These are phyloP conservation scores for Pichia sp. DNA, from an alignment of 1,139 yeast genomes.

Conservation along the genomic window DNA sequence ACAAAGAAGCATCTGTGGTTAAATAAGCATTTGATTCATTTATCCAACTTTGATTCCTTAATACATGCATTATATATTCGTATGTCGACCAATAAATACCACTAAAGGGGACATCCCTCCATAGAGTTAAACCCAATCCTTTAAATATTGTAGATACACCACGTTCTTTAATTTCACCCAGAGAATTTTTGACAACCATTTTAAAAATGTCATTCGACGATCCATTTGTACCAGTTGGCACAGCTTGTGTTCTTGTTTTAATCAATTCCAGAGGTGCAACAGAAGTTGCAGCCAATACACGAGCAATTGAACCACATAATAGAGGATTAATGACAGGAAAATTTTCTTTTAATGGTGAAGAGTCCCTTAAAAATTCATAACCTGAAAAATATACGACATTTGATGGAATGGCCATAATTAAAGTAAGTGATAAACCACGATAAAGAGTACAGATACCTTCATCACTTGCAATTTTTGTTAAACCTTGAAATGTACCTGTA, in stretches of 20 bases:
- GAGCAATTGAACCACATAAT: conserved; percentile 79
- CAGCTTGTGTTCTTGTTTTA: conserved; percentile 84
- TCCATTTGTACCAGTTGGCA: conserved; percentile 40
- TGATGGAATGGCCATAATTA: conserved; percentile 88
- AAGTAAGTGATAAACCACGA: conserved; percentile 81
- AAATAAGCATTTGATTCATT: conserved; percentile 11
- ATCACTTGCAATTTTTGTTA: conserved; percentile 51
- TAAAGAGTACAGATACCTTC: conserved; percentile 81
- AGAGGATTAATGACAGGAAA: conserved; percentile 61
- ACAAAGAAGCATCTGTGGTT: conserved; percentile 36
- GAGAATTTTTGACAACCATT: conserved; percentile 52
- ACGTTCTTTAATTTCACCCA: conserved; percentile 43
- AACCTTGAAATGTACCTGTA: conserved; percentile 64
- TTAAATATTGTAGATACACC: conserved; percentile 69
- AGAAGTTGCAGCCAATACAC: conserved; percentile 76
- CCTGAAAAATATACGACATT: conserved; percentile 93
- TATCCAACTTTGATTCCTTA: conserved; percentile 16
- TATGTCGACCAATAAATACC: conserved; percentile 93
- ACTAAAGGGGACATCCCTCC: conserved; percentile 97
- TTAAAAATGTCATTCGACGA: conserved; percentile 36
- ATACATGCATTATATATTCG: conserved; percentile 36
- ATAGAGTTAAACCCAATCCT: conserved; percentile 80
- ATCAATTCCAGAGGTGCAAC: conserved; percentile 85
- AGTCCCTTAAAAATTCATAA: conserved; percentile 77
- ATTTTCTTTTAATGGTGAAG: conserved; percentile 48